Conservation (phyloP, 257 asterid genomes). For the Coffea canephora region DNA sequence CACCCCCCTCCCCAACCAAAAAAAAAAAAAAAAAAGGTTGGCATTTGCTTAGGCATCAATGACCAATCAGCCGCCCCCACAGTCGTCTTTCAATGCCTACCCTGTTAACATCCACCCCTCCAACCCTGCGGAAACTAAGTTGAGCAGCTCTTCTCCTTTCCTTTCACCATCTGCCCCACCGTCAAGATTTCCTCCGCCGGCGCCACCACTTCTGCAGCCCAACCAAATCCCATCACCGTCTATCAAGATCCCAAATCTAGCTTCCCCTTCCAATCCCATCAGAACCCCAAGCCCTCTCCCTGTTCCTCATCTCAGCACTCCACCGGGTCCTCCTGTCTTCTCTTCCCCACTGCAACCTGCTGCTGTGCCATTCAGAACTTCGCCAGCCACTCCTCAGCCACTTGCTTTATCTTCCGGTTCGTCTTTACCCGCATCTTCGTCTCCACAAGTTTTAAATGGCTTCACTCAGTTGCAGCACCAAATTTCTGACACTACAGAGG, state of each 20-base stretch:
- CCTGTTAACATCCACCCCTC: conserved; percentile 31
- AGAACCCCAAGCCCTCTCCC: conserved; percentile 57
- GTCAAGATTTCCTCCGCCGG: conserved; percentile 50
- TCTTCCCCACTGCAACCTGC: conserved; percentile 95
- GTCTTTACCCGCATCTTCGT: conserved; percentile 73
- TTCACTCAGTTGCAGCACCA: conserved; percentile 62
- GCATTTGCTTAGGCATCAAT: conserved; percentile 16
- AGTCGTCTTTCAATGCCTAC: conserved; percentile 45
- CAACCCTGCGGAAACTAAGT: conserved; percentile 27
- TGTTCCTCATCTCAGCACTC: conserved; percentile 77
- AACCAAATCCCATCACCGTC: conserved; percentile 69
- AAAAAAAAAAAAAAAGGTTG: no score
- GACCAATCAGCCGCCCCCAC: conserved; percentile 50
- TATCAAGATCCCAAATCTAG: conserved; percentile 59
- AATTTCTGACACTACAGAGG: conserved; percentile 50
- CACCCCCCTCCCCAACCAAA: no score
- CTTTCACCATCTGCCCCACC: conserved; percentile 38
- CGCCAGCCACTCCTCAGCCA: conserved; percentile 96
- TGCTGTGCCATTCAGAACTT: conserved; percentile 92
- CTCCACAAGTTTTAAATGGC: conserved; percentile 67
- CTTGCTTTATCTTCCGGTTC: conserved; percentile 71
- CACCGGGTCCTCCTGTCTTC: conserved; percentile 98
- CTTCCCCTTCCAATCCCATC: conserved; percentile 62
- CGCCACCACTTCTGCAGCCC: conserved; percentile 54
- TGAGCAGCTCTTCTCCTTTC: conserved; percentile 42